Evolutionary conservation across 2,329 filamentous ascomycete genomes (phyloP).

Genomic region (Pseudocercospora cruenta): DNA sequence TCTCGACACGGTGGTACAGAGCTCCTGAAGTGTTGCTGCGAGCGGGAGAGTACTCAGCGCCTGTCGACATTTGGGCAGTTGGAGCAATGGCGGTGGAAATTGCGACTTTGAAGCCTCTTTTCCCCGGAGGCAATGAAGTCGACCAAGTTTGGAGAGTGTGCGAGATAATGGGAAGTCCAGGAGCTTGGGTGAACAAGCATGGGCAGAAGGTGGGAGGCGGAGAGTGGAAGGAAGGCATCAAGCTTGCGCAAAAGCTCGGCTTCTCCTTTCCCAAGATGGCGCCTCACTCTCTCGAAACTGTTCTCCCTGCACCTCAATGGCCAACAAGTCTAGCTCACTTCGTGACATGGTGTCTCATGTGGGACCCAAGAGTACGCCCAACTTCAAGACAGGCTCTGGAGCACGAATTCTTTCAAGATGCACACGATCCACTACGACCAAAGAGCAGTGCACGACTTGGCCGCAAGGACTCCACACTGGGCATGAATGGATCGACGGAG

Average conservation of each 20-base stretch:
- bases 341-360: slow-evolving; percentile 98
- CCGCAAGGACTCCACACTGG: slow-evolving; percentile 86
- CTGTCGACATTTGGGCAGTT: slow-evolving; percentile 97
- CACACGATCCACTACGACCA: slow-evolving; percentile 87
- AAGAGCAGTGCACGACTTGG: slow-evolving; percentile 87
- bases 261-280: slow-evolving; percentile 99
- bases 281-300: slow-evolving; percentile 92
- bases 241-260: slow-evolving; percentile 90
- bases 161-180: slow-evolving; percentile 98
- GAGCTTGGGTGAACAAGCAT: slow-evolving; percentile 95
- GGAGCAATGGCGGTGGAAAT: slow-evolving; percentile 99
- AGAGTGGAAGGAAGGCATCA: slow-evolving; percentile 94
- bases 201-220: slow-evolving; percentile 86
- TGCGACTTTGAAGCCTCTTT: slow-evolving; percentile 92
- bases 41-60: slow-evolving; percentile 94
- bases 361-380: slow-evolving; percentile 90
- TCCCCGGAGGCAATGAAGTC: slow-evolving; percentile 96
- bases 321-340: slow-evolving; percentile 84
- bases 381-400: slow-evolving; percentile 92
- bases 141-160: slow-evolving; percentile 99
- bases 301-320: slow-evolving; percentile 89
- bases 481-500: slow-evolving; percentile 66
- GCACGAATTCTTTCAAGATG: slow-evolving; percentile 93
- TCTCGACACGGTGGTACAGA: slow-evolving; percentile 93
- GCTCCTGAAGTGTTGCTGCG: slow-evolving; percentile 92